A percentile compares a stretch with the other conserved stretches of the same genome.
phyloP scores from a whole-genome alignment of 2,329 filamentous ascomycete species.

The Nothophaeocryptopus gaeumannii region DNA sequence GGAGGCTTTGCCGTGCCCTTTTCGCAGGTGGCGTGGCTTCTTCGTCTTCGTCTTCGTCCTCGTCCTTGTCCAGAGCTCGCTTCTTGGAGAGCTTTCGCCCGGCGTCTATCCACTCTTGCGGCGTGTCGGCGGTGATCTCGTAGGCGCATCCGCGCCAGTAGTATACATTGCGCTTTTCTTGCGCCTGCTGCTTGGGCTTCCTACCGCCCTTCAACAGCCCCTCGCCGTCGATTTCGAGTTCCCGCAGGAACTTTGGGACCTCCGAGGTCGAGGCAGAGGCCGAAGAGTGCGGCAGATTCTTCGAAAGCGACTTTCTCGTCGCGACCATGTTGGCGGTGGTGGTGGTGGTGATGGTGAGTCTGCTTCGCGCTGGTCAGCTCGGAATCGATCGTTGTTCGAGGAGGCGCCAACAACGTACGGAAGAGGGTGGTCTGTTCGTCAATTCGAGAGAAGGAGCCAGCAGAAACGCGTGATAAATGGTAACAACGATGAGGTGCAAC shows the following conservation, averaged over 20 bases:
- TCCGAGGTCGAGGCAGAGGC: background rate
- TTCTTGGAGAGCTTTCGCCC: slow-evolving; percentile 3
- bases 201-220: slow-evolving; percentile 14
- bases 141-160: slow-evolving; percentile 21
- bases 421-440: too few relatives aligned
- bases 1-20: background rate
- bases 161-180: slow-evolving; percentile 5
- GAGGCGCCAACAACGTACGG: too few relatives aligned
- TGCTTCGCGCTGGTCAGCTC: too few relatives aligned
- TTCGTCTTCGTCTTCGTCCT: background rate
- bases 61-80: background rate
- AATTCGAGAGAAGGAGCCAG: too few relatives aligned
- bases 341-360: too few relatives aligned
- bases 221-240: slow-evolving; percentile 17
- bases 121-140: slow-evolving; percentile 20
- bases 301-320: background rate
- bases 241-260: slow-evolving; percentile 9
- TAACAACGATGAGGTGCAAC: too few relatives aligned
- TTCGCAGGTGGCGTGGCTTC: background rate
- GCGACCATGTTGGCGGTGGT: slow-evolving; percentile 1
- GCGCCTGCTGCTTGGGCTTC: background rate
- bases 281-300: too few relatives aligned
- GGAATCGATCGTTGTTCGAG: too few relatives aligned
- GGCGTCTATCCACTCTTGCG: slow-evolving; percentile 20
- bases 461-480: too few relatives aligned